Base-by-base conservation (phyloP, 179 eudicot species). In the Beta macrorhiza region DNA sequence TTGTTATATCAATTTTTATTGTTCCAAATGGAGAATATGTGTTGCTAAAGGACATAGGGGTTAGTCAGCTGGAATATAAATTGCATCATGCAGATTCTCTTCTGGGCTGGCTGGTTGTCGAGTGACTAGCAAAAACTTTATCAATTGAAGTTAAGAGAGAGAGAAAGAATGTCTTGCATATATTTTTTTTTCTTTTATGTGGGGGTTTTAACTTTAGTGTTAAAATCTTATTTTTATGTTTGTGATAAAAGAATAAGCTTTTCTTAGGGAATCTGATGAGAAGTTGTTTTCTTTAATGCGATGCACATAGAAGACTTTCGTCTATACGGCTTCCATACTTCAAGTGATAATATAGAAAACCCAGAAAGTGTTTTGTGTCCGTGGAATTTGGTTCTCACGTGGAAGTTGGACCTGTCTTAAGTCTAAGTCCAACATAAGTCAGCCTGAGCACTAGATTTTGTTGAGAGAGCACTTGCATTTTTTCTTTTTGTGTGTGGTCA, bases 371-470 rank as follows among this genome's bases (percentile, higher is more conserved):
- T 56, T 67, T n/a, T 37, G 16, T 76, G 76, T 65, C 57, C 63
- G 45, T 81, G 86, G 77, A 81, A 77, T 81, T 84, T 84, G 83
- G 86, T 65, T 77, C 86, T 76, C 81, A 84, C 79, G 79, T 80
- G 86, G 80, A 65, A 55, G 68, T 69, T 81, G 86, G 84, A 77
- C 47, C 82, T 82, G 25, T 73, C 53, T 49, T 17, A 49, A 49
- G 53, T 49, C 53, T 49, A 49, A 71, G 83, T 76, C 71, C 72
- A 63, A 71, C 47, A 72, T 45, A 76, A 79, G 74, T 77, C 80
- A 61, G 83, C 73, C 76, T 67, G 71, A 78, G 83, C 79, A 84
- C 84, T 77, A 76, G 76, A 53, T 77, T 51, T 63, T 69, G 81
- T 83, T 37, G 53, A 53, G 65, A 37, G 51, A 59, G 49, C 8